Base-by-base conservation (phyloP, 2,329 filamentous ascomycete species). In the Pseudophaeomoniella oleicola region DNA sequence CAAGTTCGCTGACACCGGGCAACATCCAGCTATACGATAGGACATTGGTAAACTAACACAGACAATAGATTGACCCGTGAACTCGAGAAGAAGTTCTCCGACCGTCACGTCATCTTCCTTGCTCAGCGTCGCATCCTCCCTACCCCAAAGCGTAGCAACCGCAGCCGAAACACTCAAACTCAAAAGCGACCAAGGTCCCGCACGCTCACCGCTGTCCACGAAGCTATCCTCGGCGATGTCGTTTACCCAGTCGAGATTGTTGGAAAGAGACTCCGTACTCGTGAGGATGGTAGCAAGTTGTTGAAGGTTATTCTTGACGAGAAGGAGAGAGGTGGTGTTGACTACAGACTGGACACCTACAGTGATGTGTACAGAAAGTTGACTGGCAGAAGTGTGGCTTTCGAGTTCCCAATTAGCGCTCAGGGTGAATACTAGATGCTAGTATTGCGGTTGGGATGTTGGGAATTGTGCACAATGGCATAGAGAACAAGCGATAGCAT, bases 61-160 rank as follows among this genome's bases (percentile, higher is more conserved):
- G 18, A 38, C 17, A 33, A 30, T 46, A 96, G 88, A 64, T 80
- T 98, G 63, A 98, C 90, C 69, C 90, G 90, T 71, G 90, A 98
- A 78, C 87, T 98, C 63, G 90, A 98, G 82, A 98, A 98, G 86
- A 98, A 98, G 76, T 98, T 98, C 85, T 96, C 90, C 50, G 90
- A 98, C 78, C 90, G 90, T 70, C 90, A 98, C 70, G 90, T 98
- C 66, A 75, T 98, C 66, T 86, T 98, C 78, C 81, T 98, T 57
- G 90, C 90, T 56, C 92, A 88, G 61, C 90, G 90, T 77, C 90
- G 90, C 69, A 98, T 98, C 60, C 78, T 98, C 46, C 88, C 90
- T 65, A 86, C 87, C 67, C 90, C 90, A 66, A 94, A 94, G 84
- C 87, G 88, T 65, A 94, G 86, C 65, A 85, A 80, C 74, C 87